Evolutionary conservation across 2,329 filamentous ascomycete species (phyloP), one percentile per base, ranked within the genome.

Genomic region (Fusarium temperatum): DNA sequence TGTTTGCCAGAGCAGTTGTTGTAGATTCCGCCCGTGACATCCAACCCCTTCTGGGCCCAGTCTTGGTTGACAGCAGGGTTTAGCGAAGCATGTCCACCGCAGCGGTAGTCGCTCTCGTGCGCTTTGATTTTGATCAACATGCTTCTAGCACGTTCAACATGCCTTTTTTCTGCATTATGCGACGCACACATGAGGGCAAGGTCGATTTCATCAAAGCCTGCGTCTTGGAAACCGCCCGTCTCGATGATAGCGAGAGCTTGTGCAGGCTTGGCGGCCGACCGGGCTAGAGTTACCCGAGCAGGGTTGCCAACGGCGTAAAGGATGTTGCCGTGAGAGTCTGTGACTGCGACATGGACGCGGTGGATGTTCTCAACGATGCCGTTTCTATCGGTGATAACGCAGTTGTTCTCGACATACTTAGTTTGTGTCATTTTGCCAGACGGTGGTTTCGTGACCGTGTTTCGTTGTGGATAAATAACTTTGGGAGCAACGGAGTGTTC

Each of bases 1-100:
- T 47, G 44, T 14, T 47, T 47, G 2, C 44, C 44, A 28, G 44
- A 47, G 18, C 44, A 47, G 18, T 47, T 47, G 1, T 47, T 47
- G 18, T 47, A 47, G 5, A 22, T 1, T 0, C 44, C 44, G 0
- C 24, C 18, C 8, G 44, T 28, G 8, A 28, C 24, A 0, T 47
- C 44, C 4, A 47, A 8, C 0, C 44, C 8, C 24, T 28, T 47
- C 18, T 47, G 24, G 0, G 44, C 44, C 44, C 44, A 47, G 18
- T 10, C 24, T 22, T 3, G 18, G 10, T 47, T 47, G 8, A 47
- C 44, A 20, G 44, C 24, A 47, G 24, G 24, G 44, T 22, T 47
- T 0, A 47, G 44, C 5, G 44, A 47, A 26, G 18, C 44, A 22
- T 47, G 44, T 11, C 44, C 44, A 22, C 44, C 18, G 24, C 44